Evolutionary conservation across 2,329 filamentous ascomycete species (phyloP), one percentile per base, ranked within the genome.

Genomic region (Hymenoscyphus occultus): DNA sequence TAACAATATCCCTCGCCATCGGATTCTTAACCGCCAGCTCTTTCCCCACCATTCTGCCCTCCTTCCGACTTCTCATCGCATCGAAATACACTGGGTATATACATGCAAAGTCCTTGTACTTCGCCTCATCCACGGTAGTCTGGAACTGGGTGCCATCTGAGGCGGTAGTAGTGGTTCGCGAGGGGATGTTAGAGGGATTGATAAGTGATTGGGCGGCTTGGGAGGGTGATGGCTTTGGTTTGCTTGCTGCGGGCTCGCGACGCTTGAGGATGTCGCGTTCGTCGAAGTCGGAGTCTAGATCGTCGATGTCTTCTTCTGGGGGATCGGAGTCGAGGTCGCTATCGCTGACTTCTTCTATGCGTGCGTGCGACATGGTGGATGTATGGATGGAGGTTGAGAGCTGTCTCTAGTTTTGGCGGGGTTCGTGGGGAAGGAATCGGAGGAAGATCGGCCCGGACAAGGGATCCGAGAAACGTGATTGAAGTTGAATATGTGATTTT

Each of bases 21-120:
- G 95, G 95, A 80, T 94, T 96, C 64, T 82, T 76, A 5, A 97
- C 91, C 0, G 93, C 94, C 6, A 92, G 83, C 60, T 85, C 80
- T 61, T 83, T 79, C 60, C 86, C 80, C 9, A 98, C 93, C 72
- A 93, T 89, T 16, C 95, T 87, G 45, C 95, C 95, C 74, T 96
- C 84, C 65, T 89, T 87, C 64, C 93, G 88, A 54, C 86, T 85
- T 60, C 91, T 87, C 31, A 82, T 81, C 69, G 84, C 84, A 82
- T 97, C 94, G 75, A 99, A 99, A 84, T 99, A 99, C 66, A 98
- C 81, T 0, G 95, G 94, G 80, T 99, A 99, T 32, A 99, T 83
- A 78, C 92, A 94, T 78, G 95, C 90, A 81, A 88, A 97, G 78
- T 87, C 81, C 75, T 90, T 91, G 77, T 92, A 89, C 72, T 82